These are phyloP conservation scores for Panaeolus cyanescens DNA, from an alignment of 768 basidiomycete genomes.

Conservation along the genomic window DNA sequence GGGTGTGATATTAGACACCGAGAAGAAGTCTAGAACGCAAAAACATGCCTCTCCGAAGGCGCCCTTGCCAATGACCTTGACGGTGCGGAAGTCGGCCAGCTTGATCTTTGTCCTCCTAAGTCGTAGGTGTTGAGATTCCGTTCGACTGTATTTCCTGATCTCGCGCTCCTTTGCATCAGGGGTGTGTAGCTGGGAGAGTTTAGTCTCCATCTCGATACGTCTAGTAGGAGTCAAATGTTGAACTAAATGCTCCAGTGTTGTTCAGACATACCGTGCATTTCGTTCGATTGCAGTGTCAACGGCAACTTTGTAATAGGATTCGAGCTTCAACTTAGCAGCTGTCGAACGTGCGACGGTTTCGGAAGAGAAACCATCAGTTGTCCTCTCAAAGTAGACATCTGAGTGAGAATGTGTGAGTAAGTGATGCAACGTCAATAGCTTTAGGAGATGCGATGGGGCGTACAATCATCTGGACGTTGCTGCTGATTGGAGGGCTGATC, in stretches of 20 bases:
- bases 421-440: conserved; percentile 2
- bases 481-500: conserved; percentile 38
- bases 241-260: neutral
- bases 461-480: conserved; percentile 46
- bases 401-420: conserved; percentile 29
- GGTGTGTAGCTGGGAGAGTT: conserved; percentile 72
- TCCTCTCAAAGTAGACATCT: conserved; percentile 96
- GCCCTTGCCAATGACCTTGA: conserved; percentile 99
- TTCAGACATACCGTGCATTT: conserved; percentile 72
- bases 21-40: conserved; percentile 8
- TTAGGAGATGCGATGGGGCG: conserved; percentile 13
- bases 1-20: conserved; percentile 9
- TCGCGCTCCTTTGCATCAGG: conserved; percentile 88
- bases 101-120: conserved; percentile 92
- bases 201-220: conserved; percentile 87
- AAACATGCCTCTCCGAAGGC: conserved; percentile 90
- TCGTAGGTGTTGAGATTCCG: conserved; percentile 89
- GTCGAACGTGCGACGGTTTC: conserved; percentile 89
- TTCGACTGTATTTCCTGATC: conserved; percentile 81
- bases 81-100: conserved; percentile 89
- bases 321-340: conserved; percentile 94
- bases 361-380: conserved; percentile 78
- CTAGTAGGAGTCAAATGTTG: conserved; percentile 36
- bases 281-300: conserved; percentile 96
- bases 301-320: conserved; percentile 97